Conservation (phyloP, 1,139 yeast species). For the Protomyces macrosporus region DNA sequence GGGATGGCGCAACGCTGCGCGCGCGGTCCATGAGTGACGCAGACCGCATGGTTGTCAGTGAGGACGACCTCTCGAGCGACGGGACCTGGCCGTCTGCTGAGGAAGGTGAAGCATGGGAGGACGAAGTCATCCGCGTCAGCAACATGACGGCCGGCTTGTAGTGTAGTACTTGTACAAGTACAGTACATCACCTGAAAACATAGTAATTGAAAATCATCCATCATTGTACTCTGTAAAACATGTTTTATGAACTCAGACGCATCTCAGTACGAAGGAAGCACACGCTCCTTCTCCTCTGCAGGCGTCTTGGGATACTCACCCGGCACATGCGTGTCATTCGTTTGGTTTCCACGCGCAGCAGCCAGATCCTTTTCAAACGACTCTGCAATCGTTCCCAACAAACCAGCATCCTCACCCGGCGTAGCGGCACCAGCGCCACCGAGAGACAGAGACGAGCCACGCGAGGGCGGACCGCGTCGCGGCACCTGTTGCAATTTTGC, state of each 20-base stretch:
- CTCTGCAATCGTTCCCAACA: slow-evolving; percentile 14
- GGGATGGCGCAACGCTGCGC: neutral
- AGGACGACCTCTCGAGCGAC: neutral
- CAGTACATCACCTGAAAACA: neutral
- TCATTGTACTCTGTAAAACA: too few species aligned
- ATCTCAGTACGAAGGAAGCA: too few species aligned
- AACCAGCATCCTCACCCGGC: slow-evolving; percentile 5
- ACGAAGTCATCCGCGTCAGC: neutral
- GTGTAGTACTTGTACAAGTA: neutral
- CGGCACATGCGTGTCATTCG: slow-evolving; percentile 13
- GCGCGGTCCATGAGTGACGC: neutral
- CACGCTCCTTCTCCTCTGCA: neutral
- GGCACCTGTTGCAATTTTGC: slow-evolving; percentile 8
- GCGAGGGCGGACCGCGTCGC: slow-evolving; percentile 16
- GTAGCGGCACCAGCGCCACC: neutral
- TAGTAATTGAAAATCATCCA: too few species aligned
- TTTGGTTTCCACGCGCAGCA: slow-evolving; percentile 12
- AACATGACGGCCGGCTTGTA: neutral
- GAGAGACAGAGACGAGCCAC: slow-evolving; percentile 16
- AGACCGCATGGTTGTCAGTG: neutral
- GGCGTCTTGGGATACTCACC: slow-evolving; percentile 12
- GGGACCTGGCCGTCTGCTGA: neutral
- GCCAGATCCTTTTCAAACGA: slow-evolving; percentile 25
- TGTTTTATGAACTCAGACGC: too few species aligned
- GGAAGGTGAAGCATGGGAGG: neutral